phyloP scores from a whole-genome alignment of 768 basidiomycete species.

The Gelatoporia subvermispora region DNA sequence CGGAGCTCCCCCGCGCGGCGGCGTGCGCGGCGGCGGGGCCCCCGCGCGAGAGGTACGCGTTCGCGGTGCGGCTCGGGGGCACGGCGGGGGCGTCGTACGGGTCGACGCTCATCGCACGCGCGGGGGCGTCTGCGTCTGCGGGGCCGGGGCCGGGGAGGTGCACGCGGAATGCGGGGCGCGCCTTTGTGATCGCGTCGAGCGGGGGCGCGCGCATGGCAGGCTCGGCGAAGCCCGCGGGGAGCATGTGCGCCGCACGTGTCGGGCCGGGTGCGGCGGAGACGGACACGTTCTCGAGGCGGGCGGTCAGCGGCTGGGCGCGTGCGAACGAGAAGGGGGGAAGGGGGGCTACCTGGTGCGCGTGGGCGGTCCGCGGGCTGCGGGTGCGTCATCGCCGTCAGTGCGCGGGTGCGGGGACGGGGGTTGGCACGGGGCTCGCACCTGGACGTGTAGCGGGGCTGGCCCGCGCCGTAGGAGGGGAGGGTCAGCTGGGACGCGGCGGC shows the following conservation, averaged over 20 bases:
- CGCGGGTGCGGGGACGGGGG: no score
- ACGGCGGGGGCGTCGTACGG: background rate
- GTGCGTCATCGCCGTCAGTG: no score
- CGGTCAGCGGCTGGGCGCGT: constrained; percentile 7
- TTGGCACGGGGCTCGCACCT: no score
- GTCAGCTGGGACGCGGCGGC: background rate
- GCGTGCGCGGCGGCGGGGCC: constrained; percentile 8
- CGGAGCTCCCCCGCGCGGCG: background rate
- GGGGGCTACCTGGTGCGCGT: background rate
- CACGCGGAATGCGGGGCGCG: constrained; percentile 12
- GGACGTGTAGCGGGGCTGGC: no score
- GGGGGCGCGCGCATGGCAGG: background rate
- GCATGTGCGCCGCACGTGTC: background rate
- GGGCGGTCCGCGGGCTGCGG: background rate
- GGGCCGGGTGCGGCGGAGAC: constrained; percentile 1
- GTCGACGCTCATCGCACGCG: background rate
- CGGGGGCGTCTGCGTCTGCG: background rate
- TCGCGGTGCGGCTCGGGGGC: background rate
- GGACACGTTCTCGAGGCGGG: constrained; percentile 8
- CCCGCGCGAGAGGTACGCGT: constrained; percentile 5
- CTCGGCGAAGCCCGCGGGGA: background rate
- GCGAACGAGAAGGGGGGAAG: background rate
- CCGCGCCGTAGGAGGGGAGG: no score
- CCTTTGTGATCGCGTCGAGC: constrained; percentile 1
- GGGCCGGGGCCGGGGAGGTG: background rate